Percentiles rank a stretch among this genome's conserved stretches.
Conservation (phyloP, 1,284 basidiomycete genomes). For the Exobasidium rhododendri region DNA sequence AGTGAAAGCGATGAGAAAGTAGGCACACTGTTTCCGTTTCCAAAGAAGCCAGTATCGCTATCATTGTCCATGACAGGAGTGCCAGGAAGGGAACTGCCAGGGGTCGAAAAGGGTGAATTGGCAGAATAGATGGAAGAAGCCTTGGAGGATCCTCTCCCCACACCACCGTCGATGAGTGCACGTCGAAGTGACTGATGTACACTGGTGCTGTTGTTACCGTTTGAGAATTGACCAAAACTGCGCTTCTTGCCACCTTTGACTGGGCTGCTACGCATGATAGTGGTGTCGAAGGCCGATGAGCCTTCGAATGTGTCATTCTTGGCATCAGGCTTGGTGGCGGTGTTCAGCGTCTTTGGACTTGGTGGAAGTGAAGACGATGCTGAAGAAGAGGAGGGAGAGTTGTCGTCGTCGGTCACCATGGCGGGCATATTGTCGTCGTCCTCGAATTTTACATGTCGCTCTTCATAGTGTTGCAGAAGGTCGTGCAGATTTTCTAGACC, state of each 20-base stretch:
- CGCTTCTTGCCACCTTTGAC: slow-evolving; percentile 50
- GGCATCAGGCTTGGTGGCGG: slow-evolving; percentile 9
- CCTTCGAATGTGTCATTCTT: slow-evolving; percentile 27
- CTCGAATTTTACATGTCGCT: slow-evolving; percentile 52
- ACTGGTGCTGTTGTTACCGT: slow-evolving; percentile 16
- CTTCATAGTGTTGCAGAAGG: slow-evolving; percentile 54
- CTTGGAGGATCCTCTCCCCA: slow-evolving; percentile 31
- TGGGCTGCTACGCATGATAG: slow-evolving; percentile 43
- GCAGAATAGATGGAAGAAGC: slow-evolving; percentile 45
- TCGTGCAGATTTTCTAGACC: slow-evolving; percentile 52
- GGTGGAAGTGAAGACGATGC: slow-evolving; percentile 38
- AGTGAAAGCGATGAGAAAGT: slow-evolving; percentile 51
- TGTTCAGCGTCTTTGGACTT: slow-evolving; percentile 35
- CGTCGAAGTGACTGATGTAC: slow-evolving; percentile 46
- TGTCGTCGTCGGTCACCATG: slow-evolving; percentile 45
- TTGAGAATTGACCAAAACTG: slow-evolving; percentile 44
- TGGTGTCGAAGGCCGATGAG: slow-evolving; percentile 48
- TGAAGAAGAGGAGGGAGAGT: slow-evolving; percentile 32
- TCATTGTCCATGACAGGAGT: slow-evolving; percentile 44
- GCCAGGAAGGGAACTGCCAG: slow-evolving; percentile 47
- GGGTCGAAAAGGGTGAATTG: slow-evolving; percentile 53
- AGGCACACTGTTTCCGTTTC: slow-evolving; percentile 23
- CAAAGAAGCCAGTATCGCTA: slow-evolving; percentile 40
- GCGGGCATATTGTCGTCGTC: slow-evolving; percentile 48
- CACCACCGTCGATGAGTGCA: slow-evolving; percentile 51